These are phyloP conservation scores for Claviceps pazoutovae DNA, from an alignment of 2,329 filamentous ascomycete genomes.

Conservation along the genomic window DNA sequence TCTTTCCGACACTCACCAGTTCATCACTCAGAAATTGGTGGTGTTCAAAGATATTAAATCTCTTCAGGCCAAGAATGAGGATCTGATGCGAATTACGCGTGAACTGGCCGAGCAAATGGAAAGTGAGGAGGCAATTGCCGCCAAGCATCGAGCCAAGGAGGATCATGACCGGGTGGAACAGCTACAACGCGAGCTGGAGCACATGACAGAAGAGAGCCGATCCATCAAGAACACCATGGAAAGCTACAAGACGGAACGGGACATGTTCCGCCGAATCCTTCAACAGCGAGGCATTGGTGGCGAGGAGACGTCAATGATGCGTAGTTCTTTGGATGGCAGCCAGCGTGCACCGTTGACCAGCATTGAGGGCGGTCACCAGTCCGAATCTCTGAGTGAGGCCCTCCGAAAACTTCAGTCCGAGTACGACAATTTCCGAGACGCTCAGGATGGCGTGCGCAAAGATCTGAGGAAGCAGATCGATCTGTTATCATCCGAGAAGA, in stretches of 20 bases:
- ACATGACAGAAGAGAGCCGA: constrained; percentile 70
- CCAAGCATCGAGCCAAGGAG: constrained; percentile 46
- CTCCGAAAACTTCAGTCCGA: constrained; percentile 79
- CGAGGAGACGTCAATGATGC: constrained; percentile 56
- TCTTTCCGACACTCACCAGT: constrained; percentile 70
- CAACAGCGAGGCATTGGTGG: constrained; percentile 51
- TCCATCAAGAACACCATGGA: constrained; percentile 73
- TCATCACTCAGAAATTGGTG: constrained; percentile 82
- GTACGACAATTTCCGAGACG: constrained; percentile 80
- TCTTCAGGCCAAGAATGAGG: constrained; percentile 76
- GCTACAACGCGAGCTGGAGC: constrained; percentile 57
- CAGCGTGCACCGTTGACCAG: constrained; percentile 41
- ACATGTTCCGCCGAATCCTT: constrained; percentile 93
- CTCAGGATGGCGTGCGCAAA: constrained; percentile 66
- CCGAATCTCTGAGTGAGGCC: constrained; percentile 55
- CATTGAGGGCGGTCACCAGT: constrained; percentile 42
- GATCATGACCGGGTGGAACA: constrained; percentile 61
- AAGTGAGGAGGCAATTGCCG: constrained; percentile 66
- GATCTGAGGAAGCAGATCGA: constrained; percentile 78
- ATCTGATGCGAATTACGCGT: constrained; percentile 68
- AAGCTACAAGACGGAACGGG: constrained; percentile 87
- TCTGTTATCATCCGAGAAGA: constrained; percentile 68
- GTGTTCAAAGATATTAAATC: constrained; percentile 77
- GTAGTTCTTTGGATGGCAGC: constrained; percentile 50
- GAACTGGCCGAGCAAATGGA: constrained; percentile 83